Evolutionary conservation across 75 land plant species (phyloP).

Genomic region (Selaginella moellendorffii): DNA sequence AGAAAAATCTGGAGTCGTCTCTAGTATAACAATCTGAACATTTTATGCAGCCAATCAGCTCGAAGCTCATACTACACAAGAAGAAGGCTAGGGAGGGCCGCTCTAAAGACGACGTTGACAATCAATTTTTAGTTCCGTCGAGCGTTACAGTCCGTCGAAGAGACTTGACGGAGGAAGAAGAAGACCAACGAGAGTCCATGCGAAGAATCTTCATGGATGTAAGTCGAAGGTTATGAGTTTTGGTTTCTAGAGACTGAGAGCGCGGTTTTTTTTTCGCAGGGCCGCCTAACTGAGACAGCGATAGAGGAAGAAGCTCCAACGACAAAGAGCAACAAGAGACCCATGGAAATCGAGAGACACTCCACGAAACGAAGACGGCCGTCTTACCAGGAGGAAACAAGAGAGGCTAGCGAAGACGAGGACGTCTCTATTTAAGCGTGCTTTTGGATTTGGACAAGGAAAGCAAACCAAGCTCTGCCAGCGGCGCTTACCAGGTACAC

Average conservation of each 20-base stretch:
- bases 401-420: not conserved
- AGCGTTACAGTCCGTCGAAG: not conserved
- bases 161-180: slow-evolving; percentile 4
- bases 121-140: slow-evolving; percentile 7
- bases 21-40: too few species aligned
- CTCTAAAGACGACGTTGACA: slow-evolving; percentile 4
- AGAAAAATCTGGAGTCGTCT: too few species aligned
- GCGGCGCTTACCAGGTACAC: too few species aligned
- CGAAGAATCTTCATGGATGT: not conserved
- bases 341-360: not conserved
- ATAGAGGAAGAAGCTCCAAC: not conserved
- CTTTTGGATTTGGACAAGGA: too few species aligned
- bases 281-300: too few species aligned
- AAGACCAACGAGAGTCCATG: not conserved
- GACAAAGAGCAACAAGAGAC: not conserved
- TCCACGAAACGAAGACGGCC: not conserved
- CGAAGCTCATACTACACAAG: not conserved
- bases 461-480: too few species aligned
- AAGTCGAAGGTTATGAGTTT: not conserved
- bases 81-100: slow-evolving; percentile 10
- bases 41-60: not conserved
- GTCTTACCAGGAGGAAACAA: not conserved
- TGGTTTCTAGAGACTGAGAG: not conserved
- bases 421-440: not conserved
- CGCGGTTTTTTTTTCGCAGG: not conserved